A percentile compares a stretch with the other conserved stretches of the same genome.
phyloP scores from a whole-genome alignment of 2,329 filamentous ascomycete genomes.

The Reticulascus tulasneorum region DNA sequence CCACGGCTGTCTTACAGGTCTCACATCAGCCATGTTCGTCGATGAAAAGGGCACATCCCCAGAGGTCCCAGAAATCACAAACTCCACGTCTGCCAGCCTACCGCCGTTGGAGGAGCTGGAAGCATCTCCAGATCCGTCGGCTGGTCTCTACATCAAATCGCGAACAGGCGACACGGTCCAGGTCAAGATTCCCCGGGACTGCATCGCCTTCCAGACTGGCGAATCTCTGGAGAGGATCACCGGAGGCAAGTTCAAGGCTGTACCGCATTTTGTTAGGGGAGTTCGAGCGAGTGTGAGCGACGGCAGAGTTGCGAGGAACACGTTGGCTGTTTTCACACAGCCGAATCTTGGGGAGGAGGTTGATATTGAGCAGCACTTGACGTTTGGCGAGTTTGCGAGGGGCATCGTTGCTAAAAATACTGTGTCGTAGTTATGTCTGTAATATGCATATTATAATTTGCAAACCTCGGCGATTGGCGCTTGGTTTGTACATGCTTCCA shows the following conservation, averaged over 20 bases:
- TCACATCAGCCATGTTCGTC: slow-evolving; percentile 95
- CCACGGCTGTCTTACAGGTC: slow-evolving; percentile 87
- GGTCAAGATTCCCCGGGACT: slow-evolving; percentile 85
- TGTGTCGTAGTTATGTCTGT: too few relatives aligned
- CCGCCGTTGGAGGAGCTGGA: slow-evolving; percentile 66
- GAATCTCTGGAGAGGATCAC: slow-evolving; percentile 91
- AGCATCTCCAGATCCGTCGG: slow-evolving; percentile 73
- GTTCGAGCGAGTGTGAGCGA: slow-evolving; percentile 52
- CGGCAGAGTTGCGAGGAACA: slow-evolving; percentile 70
- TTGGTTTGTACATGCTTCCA: too few relatives aligned
- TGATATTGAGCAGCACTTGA: slow-evolving; percentile 61
- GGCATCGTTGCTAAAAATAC: slow-evolving; percentile 59
- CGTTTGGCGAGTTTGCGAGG: slow-evolving; percentile 72
- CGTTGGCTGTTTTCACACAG: slow-evolving; percentile 94
- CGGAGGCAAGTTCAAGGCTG: slow-evolving; percentile 83
- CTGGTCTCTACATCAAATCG: slow-evolving; percentile 92
- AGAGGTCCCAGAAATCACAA: slow-evolving; percentile 25
- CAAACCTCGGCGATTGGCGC: too few relatives aligned
- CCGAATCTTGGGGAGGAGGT: slow-evolving; percentile 82
- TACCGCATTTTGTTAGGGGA: slow-evolving; percentile 91
- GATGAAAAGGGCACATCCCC: slow-evolving; percentile 59
- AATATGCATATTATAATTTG: too few relatives aligned
- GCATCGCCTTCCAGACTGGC: slow-evolving; percentile 93
- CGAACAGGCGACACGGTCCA: slow-evolving; percentile 80
- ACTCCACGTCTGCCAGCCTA: slow-evolving; percentile 24